Conservation (phyloP, 495 filamentous ascomycete genomes). For the Pyrenula massariospora region DNA sequence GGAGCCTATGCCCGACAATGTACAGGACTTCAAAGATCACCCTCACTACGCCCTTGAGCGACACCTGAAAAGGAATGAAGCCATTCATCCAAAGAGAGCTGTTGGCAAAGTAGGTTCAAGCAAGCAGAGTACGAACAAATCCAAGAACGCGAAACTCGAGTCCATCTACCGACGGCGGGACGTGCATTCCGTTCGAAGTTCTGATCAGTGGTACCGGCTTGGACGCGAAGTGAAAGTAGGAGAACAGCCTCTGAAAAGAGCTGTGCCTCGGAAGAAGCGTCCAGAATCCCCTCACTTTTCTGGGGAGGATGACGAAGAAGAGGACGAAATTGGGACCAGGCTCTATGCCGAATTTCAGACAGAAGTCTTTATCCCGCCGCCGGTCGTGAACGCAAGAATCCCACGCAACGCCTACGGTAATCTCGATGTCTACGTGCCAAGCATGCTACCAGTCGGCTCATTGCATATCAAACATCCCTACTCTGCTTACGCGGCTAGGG, state of each 20-base stretch:
- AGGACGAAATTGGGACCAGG: constrained; percentile 30
- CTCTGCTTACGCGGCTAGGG: constrained; percentile 58
- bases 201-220: constrained; percentile 78
- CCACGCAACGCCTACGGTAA: constrained; percentile 86
- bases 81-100: constrained; percentile 56
- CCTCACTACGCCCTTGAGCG: constrained; percentile 81
- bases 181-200: constrained; percentile 60
- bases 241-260: constrained; percentile 65
- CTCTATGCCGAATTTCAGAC: constrained; percentile 74
- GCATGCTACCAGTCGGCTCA: constrained; percentile 81
- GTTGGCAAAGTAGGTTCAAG: constrained; percentile 65
- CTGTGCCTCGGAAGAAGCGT: constrained; percentile 30
- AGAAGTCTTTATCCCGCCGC: constrained; percentile 57
- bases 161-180: constrained; percentile 68
- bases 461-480: constrained; percentile 56
- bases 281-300: constrained; percentile 8
- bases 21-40: constrained; percentile 88
- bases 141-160: constrained; percentile 41
- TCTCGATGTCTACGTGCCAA: constrained; percentile 80
- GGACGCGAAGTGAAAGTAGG: constrained; percentile 64
- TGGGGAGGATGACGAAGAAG: constrained; percentile 26
- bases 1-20: constrained; percentile 83
- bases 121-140: constrained; percentile 16
- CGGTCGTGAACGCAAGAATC: constrained; percentile 60
- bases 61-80: constrained; percentile 75